These are phyloP conservation scores for Collybiopsis confluens DNA, from an alignment of 768 basidiomycete genomes.

Conservation along the genomic window DNA sequence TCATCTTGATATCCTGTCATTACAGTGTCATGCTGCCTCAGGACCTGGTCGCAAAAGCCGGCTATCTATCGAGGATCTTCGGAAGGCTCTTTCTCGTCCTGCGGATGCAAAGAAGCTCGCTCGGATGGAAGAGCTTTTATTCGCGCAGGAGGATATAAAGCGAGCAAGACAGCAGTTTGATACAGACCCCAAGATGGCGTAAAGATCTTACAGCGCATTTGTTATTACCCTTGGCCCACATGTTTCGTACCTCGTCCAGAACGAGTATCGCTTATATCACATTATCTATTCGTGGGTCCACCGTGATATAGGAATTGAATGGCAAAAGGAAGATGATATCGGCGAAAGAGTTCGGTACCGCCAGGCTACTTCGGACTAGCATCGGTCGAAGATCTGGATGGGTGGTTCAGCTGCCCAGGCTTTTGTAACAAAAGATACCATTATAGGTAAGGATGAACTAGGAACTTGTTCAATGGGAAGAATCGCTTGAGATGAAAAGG, in stretches of 20 bases:
- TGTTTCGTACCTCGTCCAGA: background rate
- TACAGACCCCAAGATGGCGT: conserved; percentile 8
- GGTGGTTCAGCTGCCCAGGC: background rate
- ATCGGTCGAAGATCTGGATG: background rate
- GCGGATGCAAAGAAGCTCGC: conserved; percentile 93
- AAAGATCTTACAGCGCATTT: background rate
- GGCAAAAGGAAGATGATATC: background rate
- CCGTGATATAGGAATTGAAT: too few species aligned
- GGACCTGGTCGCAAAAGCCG: conserved; percentile 65
- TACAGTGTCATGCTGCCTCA: conserved; percentile 72
- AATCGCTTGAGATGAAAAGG: too few species aligned
- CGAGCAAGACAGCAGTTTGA: conserved; percentile 80
- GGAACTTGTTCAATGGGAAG: background rate
- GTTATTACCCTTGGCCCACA: background rate
- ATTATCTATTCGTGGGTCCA: background rate
- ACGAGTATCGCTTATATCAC: background rate
- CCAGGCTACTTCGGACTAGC: background rate
- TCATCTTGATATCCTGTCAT: conserved; percentile 10
- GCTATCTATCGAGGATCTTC: conserved; percentile 82
- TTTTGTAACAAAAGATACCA: background rate
- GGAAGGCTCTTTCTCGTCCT: conserved; percentile 72
- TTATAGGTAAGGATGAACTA: background rate
- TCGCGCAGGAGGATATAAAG: conserved; percentile 94
- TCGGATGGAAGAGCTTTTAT: conserved; percentile 85
- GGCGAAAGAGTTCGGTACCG: background rate